Conservation (phyloP, 768 basidiomycete species). For the Chlorophyllum brunneum region DNA sequence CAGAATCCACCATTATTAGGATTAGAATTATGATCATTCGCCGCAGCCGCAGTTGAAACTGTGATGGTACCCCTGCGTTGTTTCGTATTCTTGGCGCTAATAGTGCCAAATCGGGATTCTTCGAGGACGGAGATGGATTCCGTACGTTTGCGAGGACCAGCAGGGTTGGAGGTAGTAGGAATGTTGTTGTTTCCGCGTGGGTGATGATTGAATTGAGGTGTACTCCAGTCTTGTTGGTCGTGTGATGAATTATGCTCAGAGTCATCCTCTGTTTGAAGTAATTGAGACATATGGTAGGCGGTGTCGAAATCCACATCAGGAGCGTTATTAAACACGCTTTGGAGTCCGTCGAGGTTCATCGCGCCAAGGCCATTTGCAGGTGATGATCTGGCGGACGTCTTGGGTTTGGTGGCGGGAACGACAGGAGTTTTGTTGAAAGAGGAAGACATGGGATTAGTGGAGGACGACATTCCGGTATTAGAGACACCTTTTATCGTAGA, state of each 20-base stretch:
- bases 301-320: constrained; percentile 1
- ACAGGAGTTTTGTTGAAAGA: neutral
- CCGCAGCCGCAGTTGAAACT: neutral
- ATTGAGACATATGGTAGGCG: constrained; percentile 5
- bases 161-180: neutral
- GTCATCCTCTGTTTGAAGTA: neutral
- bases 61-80: constrained; percentile 7
- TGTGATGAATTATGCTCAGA: neutral
- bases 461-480: neutral
- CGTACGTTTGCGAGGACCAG: neutral
- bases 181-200: no score
- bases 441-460: neutral
- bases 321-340: constrained; percentile 1
- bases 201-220: neutral
- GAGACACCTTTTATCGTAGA: neutral
- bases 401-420: neutral
- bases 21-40: neutral
- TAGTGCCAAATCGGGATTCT: constrained; percentile 2
- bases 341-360: neutral
- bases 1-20: neutral
- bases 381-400: neutral
- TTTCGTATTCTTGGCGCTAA: constrained; percentile 1
- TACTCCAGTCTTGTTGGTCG: constrained; percentile 4
- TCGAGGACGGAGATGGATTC: constrained; percentile 11
- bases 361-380: neutral